Conservation (phyloP, 192 early-diverging fungal species). For the Backusella mclennaniae region DNA sequence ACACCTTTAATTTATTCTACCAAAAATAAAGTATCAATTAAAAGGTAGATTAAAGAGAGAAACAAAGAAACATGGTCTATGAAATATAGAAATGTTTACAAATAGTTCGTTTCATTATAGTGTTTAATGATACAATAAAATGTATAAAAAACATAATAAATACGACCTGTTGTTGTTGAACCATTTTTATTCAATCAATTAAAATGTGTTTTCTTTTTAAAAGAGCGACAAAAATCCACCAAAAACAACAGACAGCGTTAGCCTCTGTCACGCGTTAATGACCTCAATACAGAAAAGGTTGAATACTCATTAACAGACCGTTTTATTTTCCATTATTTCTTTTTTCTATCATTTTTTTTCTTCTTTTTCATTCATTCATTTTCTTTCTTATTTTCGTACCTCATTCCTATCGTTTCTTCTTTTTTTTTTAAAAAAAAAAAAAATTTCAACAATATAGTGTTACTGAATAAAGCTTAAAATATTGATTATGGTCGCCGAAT, state of each 20-base stretch:
- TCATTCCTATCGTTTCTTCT: not conserved
- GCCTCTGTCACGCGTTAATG: not conserved
- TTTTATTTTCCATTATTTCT: not conserved
- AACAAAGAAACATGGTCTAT: not conserved
- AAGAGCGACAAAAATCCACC: not conserved
- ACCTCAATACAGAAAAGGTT: conserved; percentile 5
- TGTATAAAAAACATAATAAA: not conserved
- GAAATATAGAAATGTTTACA: not conserved
- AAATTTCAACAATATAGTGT: not conserved
- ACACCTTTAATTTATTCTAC: conserved; percentile 2
- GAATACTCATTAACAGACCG: not conserved
- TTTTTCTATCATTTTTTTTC: not conserved
- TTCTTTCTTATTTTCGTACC: not conserved
- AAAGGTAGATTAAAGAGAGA: not conserved
- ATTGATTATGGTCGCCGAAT: not conserved
- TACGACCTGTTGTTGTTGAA: not conserved
- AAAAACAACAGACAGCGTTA: not conserved
- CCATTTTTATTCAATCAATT: not conserved
- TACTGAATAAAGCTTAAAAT: not conserved
- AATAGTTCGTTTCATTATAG: not conserved
- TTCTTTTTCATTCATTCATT: not conserved
- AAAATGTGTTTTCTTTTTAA: conserved; percentile 1
- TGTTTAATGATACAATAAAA: not conserved
- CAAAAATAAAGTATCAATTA: not conserved
- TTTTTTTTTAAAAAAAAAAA: not conserved